Evolutionary conservation across 2,329 filamentous ascomycete species (phyloP), one percentile per base, ranked within the genome.

Genomic region (Hypoxylon rubiginosum): DNA sequence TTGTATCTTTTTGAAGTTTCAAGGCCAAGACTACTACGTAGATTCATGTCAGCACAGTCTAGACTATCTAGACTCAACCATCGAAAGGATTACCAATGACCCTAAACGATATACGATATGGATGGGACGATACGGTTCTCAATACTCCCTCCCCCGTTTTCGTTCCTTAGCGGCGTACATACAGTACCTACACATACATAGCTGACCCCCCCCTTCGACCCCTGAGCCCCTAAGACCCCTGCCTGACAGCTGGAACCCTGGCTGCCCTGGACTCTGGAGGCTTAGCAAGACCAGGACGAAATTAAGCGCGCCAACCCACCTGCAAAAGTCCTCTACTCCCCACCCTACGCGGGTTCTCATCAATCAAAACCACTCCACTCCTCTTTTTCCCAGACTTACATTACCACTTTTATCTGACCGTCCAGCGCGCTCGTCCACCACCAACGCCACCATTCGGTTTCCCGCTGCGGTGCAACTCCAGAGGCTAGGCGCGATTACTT

Each of bases 241-340:
- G 51, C 17, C 50, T 56, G 54, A 58, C 53, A 54, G 54, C 45
- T 58, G 15, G 53, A 41, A 41, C n/a, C 36, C 36, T 17, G 15
- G 15, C 2, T 4, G 2, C 21, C 34, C 34, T 36, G 28, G 28
- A 53, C 51, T 49, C 43, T 46, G 41, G 49, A 48, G 58, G 53
- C 59, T 61, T 54, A 66, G 51, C 54, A 63, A 59, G 60, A 46
- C 45, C 54, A 63, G 57, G 60, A 46, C 45, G 55, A 58, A 64
- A 64, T 64, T 64, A 67, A 67, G 65, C 65, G 65, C 65, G 65
- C 65, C 57, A 64, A 58, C 65, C 65, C 61, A 49, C 50, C 56
- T 26, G 32, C 34, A 53, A 67, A 64, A 58, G 41, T 21, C 53
- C 48, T 26, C 49, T 48, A 48, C 58, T 65, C 53, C 56, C 58